A percentile compares a stretch with the other conserved stretches of the same genome.
Evolutionary conservation across 2,329 filamentous ascomycete species (phyloP).

Genomic region (Aurifilum marmelostoma): DNA sequence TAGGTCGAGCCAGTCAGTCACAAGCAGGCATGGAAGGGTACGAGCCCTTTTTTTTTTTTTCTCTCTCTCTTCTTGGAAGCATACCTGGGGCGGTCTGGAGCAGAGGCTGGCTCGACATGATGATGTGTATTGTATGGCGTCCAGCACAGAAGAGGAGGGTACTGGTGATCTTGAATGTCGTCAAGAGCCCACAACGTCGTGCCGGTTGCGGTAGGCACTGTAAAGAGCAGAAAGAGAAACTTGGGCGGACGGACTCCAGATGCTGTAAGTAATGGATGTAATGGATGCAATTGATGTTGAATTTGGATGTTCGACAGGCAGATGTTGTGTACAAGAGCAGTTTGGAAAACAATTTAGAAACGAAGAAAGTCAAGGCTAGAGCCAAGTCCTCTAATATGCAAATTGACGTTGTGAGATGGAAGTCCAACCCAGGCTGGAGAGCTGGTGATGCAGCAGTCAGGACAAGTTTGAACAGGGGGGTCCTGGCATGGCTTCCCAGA

Average conservation of each 20-base stretch:
- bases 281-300: conserved; percentile 11
- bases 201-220: neutral
- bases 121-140: conserved; percentile 51
- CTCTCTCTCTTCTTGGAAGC: too few species aligned
- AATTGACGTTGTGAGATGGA: conserved; percentile 3
- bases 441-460: neutral
- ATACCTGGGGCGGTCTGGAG: conserved; percentile 91
- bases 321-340: neutral
- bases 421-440: neutral
- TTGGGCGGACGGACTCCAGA: neutral
- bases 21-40: neutral
- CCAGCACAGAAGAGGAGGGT: conserved; percentile 15
- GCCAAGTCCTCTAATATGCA: neutral
- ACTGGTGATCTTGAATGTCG: neutral
- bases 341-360: neutral
- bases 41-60: too few species aligned
- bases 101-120: conserved; percentile 95
- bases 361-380: neutral
- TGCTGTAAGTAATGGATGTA: neutral
- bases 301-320: neutral
- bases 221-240: neutral
- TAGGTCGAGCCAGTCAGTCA: conserved; percentile 21
- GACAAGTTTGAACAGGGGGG: neutral
- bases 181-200: neutral
- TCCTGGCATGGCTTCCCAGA: too few species aligned